Base-by-base conservation (phyloP, 2,329 filamentous ascomycete species). In the Fusarium multiceps region DNA sequence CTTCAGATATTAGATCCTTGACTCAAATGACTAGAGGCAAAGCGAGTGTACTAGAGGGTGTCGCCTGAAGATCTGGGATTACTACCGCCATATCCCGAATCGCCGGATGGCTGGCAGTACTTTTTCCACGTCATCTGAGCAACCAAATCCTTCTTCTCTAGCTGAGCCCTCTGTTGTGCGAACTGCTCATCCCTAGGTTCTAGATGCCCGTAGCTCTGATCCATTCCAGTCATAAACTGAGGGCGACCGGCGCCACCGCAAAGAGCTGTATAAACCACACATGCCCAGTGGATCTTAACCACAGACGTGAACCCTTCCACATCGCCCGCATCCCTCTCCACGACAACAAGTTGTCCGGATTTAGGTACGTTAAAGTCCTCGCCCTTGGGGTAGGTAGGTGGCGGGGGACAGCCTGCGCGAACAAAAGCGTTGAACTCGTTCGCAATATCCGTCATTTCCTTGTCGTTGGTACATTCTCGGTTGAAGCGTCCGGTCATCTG, bases 201-300 rank as follows among this genome's bases (percentile, higher is more conserved):
- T 1, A 37, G 1, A 37, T 18, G 16, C 16, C 32, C 32, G 32
- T 37, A 37, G 32, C 32, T 18, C 32, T 37, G 32, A 37, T 37
- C 32, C 0, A 2, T 11, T 2, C 32, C 32, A 18, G 32, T 37
- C 32, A 37, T 37, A 18, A 48, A 27, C 13, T 63, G n/a, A 7
- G 42, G 54, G 5, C 20, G 21, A 1, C 43, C 60, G 9, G 60
- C 42, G 28, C 47, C 47, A n/a, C 60, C 48, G 20, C 37, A 27
- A 6, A 65, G 12, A 8, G 58, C 47, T 14, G 41, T 30, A 13
- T 48, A n/a, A 1, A 48, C 2, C 6, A 62, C 48, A n/a, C 46
- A 53, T 8, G 47, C 32, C 62, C 62, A 62, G 7, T 65, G 62
- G 0, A 62, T 7, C 6, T 34, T 32, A 2, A 65, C 21, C 27